Evolutionary conservation across 202 grass and related monocot genomes (phyloP), one percentile per base, ranked within the genome.

Genomic region (Dendrocalamus latiflorus): DNA sequence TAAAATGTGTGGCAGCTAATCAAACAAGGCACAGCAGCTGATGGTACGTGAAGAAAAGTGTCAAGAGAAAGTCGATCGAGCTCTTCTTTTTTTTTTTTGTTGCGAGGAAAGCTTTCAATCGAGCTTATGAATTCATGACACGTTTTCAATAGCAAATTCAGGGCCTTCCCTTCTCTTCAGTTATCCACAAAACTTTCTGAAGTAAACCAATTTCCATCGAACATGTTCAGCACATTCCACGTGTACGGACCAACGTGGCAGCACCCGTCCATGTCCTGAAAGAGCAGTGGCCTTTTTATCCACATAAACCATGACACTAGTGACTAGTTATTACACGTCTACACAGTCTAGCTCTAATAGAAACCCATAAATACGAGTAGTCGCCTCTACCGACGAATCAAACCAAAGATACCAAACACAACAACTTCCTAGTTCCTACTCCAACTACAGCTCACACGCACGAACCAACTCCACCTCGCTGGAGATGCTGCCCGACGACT

Each of bases 401-500:
- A 42, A 28, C n/a, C 30, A 33, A 33, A 33, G 30, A 4, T 33
- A 33, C 3, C n/a, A 26, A 54, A 33, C 54, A 4, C 11, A 25
- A 14, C 7, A 9, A 13, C 51, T 51, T 51, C 49, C 36, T 42
- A 43, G 9, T 59, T 39, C 41, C 61, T 53, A 1, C 49, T 30
- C 53, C 26, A 49, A 30, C 54, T 6, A 58, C 34, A 50, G 22
- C 16, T 21, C 37, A 16, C 65, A 67, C 67, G 37, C 51, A 22
- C 43, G 4, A 7, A 48, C 12, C 53, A 50, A 54, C 70, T 33
- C 44, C 11, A 24, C 22, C 22, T 47, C 13, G 49, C 54, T 9
- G 64, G 54, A 42, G 77, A 80, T 75, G 76, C 21, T 30, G 17
- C 24, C 72, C 21, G 71, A 81, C 54, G 83, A 59, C 2, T n/a